Evolutionary conservation across 352 stramenopile genomes (phyloP).

Genomic region (Phytophthora hybrid): DNA sequence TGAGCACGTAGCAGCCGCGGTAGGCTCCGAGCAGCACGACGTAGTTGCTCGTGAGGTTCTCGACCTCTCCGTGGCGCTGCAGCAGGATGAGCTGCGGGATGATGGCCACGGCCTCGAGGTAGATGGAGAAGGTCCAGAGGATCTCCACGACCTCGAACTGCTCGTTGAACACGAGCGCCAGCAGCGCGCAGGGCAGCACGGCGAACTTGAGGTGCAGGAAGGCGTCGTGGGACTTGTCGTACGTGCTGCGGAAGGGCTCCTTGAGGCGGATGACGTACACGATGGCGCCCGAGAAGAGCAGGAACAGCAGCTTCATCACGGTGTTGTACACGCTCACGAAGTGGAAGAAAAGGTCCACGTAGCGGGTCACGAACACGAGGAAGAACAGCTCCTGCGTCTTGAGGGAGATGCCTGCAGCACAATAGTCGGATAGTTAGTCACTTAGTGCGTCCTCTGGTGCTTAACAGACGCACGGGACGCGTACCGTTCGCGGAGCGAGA

Average conservation of each 20-base stretch:
- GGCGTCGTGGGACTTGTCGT: constrained; percentile 99
- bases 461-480: constrained; percentile 7
- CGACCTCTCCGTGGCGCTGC: constrained; percentile 98
- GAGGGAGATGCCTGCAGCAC: constrained; percentile 94
- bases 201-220: constrained; percentile 99
- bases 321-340: constrained; percentile 98
- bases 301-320: constrained; percentile 99
- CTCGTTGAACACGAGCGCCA: constrained; percentile 97
- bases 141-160: constrained; percentile 93
- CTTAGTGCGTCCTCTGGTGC: too few species aligned
- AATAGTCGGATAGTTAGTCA: not conserved
- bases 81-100: constrained; percentile 99
- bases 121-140: constrained; percentile 99
- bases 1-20: constrained; percentile 98
- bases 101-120: constrained; percentile 98
- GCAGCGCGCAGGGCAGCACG: constrained; percentile 94
- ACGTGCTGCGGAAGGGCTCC: constrained; percentile 97
- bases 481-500: constrained; percentile 81
- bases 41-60: constrained; percentile 99
- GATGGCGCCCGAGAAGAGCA: constrained; percentile 96
- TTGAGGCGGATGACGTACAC: constrained; percentile 98
- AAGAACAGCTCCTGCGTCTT: constrained; percentile 99
- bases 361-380: constrained; percentile 98
- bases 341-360: constrained; percentile 98
- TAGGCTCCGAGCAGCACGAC: constrained; percentile 99